Evolutionary conservation across 2,329 filamentous ascomycete species (phyloP), one percentile per base, ranked within the genome.

Genomic region (Sporothrix phasma): DNA sequence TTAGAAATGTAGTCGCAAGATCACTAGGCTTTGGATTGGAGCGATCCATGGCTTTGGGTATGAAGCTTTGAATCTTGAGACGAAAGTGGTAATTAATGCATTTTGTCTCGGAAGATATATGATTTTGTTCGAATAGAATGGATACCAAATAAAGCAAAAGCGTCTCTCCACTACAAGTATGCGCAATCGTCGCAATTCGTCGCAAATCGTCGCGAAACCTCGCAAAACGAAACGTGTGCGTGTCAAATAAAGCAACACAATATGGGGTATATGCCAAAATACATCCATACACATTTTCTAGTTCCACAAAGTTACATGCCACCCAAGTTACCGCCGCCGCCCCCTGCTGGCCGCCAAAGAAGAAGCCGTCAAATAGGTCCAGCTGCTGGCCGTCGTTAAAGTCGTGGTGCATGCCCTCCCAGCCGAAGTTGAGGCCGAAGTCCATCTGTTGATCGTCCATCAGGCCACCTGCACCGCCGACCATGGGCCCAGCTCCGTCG

Each of bases 291-390:
- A 56, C n/a, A 5, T 15, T 39, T 24, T n/a, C 17, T 56, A 39
- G 11, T 24, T 39, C 7, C 31, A 56, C 17, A 17, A 11, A 41
- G 6, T 39, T 10, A 46, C 37, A 62, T 62, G 1, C 37, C 34
- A 13, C 56, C 63, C 11, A 56, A 56, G 15, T 64, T 59, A 11
- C 63, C 54, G 3, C 63, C 60, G 11, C 49, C 53, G n/a, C 60
- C 22, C 46, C 73, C 67, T 76, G 77, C 68, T 81, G 80, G 0
- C 81, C 81, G 0, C 86, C 86, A 72, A 89, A 88, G 76, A 88
- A 89, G 72, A 90, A 90, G 0, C 85, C 84, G 71, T 89, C 87
- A 73, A 90, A 89, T 0, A 87, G 81, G 65, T 89, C 83, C 70
- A 88, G 80, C 71, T 85, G 80, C 71, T 83, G 78, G 60, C 79